Base-by-base conservation (phyloP, 352 stramenopile genomes). In the Achlya hypogyna region DNA sequence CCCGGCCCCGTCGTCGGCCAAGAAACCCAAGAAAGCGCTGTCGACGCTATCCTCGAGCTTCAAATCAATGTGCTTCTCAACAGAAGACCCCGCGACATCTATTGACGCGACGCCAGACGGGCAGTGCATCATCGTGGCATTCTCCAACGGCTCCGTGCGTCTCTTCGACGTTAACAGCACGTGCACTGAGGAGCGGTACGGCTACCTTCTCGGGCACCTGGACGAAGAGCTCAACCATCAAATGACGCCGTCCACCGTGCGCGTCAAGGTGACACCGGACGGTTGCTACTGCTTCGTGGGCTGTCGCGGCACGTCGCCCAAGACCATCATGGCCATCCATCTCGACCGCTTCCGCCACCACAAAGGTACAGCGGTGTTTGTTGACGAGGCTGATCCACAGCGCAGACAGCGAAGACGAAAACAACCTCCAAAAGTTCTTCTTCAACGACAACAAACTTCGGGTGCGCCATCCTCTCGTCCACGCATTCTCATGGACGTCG, bases 101-200 rank as follows among this genome's bases (percentile, higher is more conserved):
- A 32, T 94, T 16, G 85, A 94, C 40, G 82, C 88, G 51, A 88
- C 71, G 10, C 83, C 83, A 0, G 83, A 92, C 38, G 85, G 85
- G 4, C 82, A 94, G 54, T 89, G 87, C 58, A 75, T 94, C 51
- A 76, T 94, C n/a, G 83, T 87, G 14, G 85, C 80, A 14, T 92
- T 91, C 65, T 87, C 75, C 2, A 83, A 94, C 49, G 85, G 83
- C 4, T 90, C 83, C 0, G 78, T 94, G 31, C 73, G 83, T 2
- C 71, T 94, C 20, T 94, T 88, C 51, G 85, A 92, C 67, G 89
- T 92, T 81, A 83, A 94, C 69, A 91, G 85, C 71, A 89, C 72
- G 22, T 82, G 91, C 0, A 82, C 83, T 1, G 91, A 84, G 63
- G 85, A 94, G 53, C 83, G 83, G 5, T 79, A 90, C 32, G 60